These are phyloP conservation scores for Acephala macrosclerotiorum DNA, from an alignment of 2,329 filamentous ascomycete genomes.

Conservation along the genomic window DNA sequence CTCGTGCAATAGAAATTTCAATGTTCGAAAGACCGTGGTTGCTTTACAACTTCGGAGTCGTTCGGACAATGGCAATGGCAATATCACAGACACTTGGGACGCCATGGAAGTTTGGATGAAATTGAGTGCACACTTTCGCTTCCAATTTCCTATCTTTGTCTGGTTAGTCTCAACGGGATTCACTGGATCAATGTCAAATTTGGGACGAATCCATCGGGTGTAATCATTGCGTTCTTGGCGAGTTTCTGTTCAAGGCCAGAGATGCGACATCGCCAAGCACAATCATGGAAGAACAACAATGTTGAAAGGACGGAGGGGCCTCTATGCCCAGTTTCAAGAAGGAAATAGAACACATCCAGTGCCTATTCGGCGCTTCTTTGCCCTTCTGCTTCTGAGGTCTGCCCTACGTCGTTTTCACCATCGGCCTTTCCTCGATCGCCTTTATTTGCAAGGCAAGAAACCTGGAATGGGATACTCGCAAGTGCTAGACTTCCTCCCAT, in stretches of 20 bases:
- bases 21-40: neutral
- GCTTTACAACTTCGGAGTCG: neutral
- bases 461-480: constrained; percentile 54
- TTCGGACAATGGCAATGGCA: neutral
- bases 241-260: neutral
- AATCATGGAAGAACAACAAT: neutral
- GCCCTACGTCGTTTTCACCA: neutral
- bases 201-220: neutral
- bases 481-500: constrained; percentile 58
- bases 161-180: neutral
- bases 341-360: no score
- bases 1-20: neutral
- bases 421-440: constrained; percentile 47
- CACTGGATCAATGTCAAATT: neutral
- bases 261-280: neutral
- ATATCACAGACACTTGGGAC: neutral
- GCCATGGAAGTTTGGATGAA: neutral
- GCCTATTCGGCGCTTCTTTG: no score
- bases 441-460: constrained; percentile 57
- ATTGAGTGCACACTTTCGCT: neutral
- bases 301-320: neutral
- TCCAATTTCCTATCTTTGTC: neutral
- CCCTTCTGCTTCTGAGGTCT: neutral
- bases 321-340: neutral
- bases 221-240: neutral